These are phyloP conservation scores for Hyaloscypha bicolor DNA, from an alignment of 495 filamentous ascomycete species.

Conservation along the genomic window DNA sequence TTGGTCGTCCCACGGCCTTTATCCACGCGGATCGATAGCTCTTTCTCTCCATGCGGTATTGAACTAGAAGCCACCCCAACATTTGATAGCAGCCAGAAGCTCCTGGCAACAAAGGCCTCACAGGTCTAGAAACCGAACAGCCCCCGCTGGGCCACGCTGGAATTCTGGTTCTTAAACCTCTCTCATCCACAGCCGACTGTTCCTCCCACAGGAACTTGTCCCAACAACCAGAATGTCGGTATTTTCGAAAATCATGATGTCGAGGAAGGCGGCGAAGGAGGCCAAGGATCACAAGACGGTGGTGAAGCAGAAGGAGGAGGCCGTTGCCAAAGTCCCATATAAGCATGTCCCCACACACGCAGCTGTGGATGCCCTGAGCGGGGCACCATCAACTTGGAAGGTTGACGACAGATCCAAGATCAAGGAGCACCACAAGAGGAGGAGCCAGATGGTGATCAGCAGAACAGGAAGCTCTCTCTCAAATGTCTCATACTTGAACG, in stretches of 20 bases:
- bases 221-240: constrained; percentile 48
- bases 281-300: constrained; percentile 46
- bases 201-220: not conserved
- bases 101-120: not conserved
- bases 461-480: constrained; percentile 27
- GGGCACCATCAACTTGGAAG: constrained; percentile 52
- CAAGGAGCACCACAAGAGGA: constrained; percentile 32
- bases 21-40: too few species aligned
- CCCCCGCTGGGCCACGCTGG: not conserved
- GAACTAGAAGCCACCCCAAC: not conserved
- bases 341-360: constrained; percentile 60
- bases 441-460: constrained; percentile 31
- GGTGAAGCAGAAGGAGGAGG: constrained; percentile 42
- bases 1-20: not conserved
- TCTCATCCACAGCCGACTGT: constrained; percentile 7
- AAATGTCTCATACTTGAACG: constrained; percentile 19
- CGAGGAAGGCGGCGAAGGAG: constrained; percentile 53
- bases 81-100: not conserved
- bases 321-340: constrained; percentile 44
- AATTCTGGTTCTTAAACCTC: constrained; percentile 6
- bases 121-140: not conserved
- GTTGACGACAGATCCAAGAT: constrained; percentile 32
- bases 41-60: not conserved
- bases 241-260: constrained; percentile 50
- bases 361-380: constrained; percentile 55